Conservation (phyloP, 257 asterid species). For the Jacaranda copaia region DNA sequence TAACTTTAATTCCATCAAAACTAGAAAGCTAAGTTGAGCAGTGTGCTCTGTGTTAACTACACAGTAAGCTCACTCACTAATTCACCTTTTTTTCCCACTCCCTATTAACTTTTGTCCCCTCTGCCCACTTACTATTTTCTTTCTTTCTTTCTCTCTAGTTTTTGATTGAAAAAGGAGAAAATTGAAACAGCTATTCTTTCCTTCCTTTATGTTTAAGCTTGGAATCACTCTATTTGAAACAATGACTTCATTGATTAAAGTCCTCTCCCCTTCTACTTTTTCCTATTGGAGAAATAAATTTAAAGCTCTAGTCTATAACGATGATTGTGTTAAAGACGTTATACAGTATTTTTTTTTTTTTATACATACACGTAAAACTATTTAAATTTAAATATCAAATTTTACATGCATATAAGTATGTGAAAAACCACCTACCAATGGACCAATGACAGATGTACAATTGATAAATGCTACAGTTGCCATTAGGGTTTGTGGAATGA, state of each 20-base stretch:
- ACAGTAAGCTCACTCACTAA: constrained; percentile 32
- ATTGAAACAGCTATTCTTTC: background rate
- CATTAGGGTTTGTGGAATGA: too few relatives aligned
- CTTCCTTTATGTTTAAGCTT: constrained; percentile 33
- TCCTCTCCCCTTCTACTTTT: constrained; percentile 14
- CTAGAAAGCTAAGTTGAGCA: constrained; percentile 35
- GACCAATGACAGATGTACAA: too few relatives aligned
- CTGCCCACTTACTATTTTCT: background rate
- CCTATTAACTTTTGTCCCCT: constrained; percentile 26
- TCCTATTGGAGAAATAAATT: background rate
- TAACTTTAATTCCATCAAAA: constrained; percentile 25
- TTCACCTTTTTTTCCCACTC: constrained; percentile 9
- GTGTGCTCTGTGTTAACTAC: constrained; percentile 14
- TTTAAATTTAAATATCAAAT: too few relatives aligned
- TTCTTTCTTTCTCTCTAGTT: background rate
- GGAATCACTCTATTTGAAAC: constrained; percentile 34
- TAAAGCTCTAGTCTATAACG: too few relatives aligned
- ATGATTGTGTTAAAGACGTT: too few relatives aligned
- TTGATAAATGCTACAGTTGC: too few relatives aligned
- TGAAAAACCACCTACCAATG: too few relatives aligned
- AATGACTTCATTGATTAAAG: constrained; percentile 34
- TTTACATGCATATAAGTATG: too few relatives aligned
- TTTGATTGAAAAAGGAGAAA: background rate
- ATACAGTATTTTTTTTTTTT: too few relatives aligned
- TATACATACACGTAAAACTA: too few relatives aligned